phyloP scores from a whole-genome alignment of 371 early-diverging fungal genomes.

The Mucor circinelloides region DNA sequence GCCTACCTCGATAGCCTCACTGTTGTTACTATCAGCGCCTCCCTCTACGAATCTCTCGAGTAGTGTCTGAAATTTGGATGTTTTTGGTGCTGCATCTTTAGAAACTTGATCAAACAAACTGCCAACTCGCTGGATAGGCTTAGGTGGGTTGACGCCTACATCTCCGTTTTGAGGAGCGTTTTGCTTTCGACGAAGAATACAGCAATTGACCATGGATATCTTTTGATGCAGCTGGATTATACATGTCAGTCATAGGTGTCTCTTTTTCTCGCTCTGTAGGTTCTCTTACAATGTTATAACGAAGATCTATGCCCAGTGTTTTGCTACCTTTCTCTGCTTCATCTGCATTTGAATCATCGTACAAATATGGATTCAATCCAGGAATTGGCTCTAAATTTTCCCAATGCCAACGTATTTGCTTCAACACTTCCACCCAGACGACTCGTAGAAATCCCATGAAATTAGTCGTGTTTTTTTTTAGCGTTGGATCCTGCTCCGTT shows the following conservation, averaged over 20 bases:
- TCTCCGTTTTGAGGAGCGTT: slow-evolving; percentile 15
- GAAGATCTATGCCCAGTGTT: slow-evolving; percentile 66
- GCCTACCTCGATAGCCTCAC: not conserved
- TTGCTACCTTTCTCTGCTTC: slow-evolving; percentile 12
- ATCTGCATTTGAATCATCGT: not conserved
- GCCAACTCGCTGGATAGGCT: not conserved
- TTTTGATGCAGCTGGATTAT: slow-evolving; percentile 76
- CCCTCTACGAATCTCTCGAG: slow-evolving; percentile 16
- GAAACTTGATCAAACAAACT: not conserved
- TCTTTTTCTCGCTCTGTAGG: no score
- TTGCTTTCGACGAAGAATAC: slow-evolving; percentile 61
- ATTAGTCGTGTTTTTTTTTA: slow-evolving; percentile 21
- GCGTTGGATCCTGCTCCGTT: not conserved
- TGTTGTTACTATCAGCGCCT: not conserved
- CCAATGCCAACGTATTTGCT: slow-evolving; percentile 68
- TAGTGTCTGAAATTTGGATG: slow-evolving; percentile 10
- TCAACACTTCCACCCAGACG: slow-evolving; percentile 66
- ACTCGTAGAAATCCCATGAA: slow-evolving; percentile 65
- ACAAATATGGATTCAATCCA: slow-evolving; percentile 44
- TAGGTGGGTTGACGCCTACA: not conserved
- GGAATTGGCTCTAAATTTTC: slow-evolving; percentile 62
- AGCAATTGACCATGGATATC: slow-evolving; percentile 90
- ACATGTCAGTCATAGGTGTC: not conserved
- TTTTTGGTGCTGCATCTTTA: not conserved
- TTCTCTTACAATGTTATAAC: slow-evolving; percentile 66